These are phyloP conservation scores for Fusarium vanettenii DNA, from an alignment of 2,329 filamentous ascomycete species.

Conservation along the genomic window DNA sequence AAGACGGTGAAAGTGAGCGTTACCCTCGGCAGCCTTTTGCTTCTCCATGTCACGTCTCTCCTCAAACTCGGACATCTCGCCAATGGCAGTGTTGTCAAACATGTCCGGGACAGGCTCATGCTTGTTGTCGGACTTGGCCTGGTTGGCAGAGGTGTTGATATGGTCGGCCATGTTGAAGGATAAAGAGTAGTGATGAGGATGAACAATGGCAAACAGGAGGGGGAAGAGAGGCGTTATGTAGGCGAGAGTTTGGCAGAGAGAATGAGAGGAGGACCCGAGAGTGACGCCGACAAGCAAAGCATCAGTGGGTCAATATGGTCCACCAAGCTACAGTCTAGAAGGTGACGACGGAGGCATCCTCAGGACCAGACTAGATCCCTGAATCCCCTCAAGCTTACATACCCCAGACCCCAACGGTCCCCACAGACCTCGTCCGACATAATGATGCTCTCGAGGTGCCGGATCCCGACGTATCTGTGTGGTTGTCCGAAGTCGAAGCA, in stretches of 20 bases:
- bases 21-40: constrained; percentile 58
- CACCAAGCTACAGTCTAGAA: constrained; percentile 4
- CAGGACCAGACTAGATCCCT: not conserved
- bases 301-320: constrained; percentile 23
- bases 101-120: constrained; percentile 39
- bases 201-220: not conserved
- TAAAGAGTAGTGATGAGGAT: not conserved
- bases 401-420: constrained; percentile 31
- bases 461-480: constrained; percentile 24
- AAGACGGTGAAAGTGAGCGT: constrained; percentile 63
- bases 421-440: constrained; percentile 12
- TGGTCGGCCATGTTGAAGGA: constrained; percentile 28
- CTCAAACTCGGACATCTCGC: constrained; percentile 53
- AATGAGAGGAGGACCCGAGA: constrained; percentile 27
- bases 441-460: constrained; percentile 17
- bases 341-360: not conserved
- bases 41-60: constrained; percentile 57
- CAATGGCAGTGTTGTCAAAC: constrained; percentile 42
- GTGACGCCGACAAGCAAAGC: constrained; percentile 25
- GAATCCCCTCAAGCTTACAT: constrained; percentile 24
- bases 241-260: constrained; percentile 12
- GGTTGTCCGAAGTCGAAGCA: constrained; percentile 18
- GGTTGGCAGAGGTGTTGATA: constrained; percentile 22
- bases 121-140: constrained; percentile 16
- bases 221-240: constrained; percentile 3